Conservation (phyloP, 2,329 filamentous ascomycete genomes). For the Arthroderma sp. region DNA sequence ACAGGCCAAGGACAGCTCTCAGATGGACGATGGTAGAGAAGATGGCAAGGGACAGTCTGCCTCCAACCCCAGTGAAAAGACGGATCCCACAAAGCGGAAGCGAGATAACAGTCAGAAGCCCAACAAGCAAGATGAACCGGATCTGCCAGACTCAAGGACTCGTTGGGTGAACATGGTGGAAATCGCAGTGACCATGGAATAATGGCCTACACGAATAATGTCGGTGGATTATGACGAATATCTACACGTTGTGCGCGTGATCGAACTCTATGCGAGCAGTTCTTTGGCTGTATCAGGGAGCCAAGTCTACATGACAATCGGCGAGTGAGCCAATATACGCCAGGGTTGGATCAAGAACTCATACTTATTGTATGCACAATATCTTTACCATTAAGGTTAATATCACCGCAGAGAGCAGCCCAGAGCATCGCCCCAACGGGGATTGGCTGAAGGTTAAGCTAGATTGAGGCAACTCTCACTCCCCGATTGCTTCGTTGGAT, state of each 20-base stretch:
- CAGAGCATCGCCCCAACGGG: background rate
- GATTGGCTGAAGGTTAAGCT: background rate
- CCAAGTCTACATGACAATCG: background rate
- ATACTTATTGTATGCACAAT: background rate
- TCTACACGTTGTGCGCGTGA: no score
- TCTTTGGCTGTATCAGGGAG: background rate
- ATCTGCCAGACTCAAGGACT: slow-evolving; percentile 34
- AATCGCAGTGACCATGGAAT: slow-evolving; percentile 33
- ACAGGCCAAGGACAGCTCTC: slow-evolving; percentile 16
- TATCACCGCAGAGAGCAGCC: background rate
- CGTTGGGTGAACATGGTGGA: slow-evolving; percentile 39
- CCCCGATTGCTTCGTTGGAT: background rate
- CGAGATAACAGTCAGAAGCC: slow-evolving; percentile 20
- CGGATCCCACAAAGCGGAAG: slow-evolving; percentile 17
- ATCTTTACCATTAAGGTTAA: background rate
- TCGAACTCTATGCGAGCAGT: no score
- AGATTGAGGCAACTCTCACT: background rate
- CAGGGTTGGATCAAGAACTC: background rate
- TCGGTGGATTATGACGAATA: background rate
- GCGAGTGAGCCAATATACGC: background rate
- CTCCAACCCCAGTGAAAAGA: slow-evolving; percentile 3
- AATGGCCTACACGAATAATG: slow-evolving; percentile 12
- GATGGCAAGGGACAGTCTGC: slow-evolving; percentile 9
- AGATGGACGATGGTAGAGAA: slow-evolving; percentile 13
- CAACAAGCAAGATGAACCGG: slow-evolving; percentile 20